phyloP scores from a whole-genome alignment of 805 yeast genomes.

The Candida saitoana region DNA sequence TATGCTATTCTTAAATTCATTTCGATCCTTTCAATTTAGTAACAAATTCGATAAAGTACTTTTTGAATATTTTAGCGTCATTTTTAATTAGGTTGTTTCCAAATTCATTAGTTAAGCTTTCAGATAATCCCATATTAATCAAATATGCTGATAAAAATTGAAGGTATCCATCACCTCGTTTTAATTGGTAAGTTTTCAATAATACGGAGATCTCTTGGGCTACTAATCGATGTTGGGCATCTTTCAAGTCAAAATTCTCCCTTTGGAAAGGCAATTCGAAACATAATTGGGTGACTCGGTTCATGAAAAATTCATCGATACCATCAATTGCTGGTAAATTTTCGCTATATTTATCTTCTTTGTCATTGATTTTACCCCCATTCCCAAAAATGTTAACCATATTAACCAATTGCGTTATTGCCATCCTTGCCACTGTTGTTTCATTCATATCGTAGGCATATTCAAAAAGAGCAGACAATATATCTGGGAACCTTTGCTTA shows the following conservation, averaged over 20 bases:
- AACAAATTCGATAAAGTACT: slow-evolving; percentile 53
- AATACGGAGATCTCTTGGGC: slow-evolving; percentile 72
- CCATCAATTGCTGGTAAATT: slow-evolving; percentile 59
- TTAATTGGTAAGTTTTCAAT: slow-evolving; percentile 56
- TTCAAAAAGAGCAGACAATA: slow-evolving; percentile 60
- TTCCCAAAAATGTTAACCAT: slow-evolving; percentile 62
- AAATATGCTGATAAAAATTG: slow-evolving; percentile 50
- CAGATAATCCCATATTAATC: slow-evolving; percentile 54
- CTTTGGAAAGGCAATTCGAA: slow-evolving; percentile 80
- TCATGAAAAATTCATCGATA: slow-evolving; percentile 64
- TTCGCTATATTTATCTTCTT: slow-evolving; percentile 48
- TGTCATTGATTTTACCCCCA: slow-evolving; percentile 60
- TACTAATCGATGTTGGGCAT: slow-evolving; percentile 73
- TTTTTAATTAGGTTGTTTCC: slow-evolving; percentile 52
- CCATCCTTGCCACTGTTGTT: slow-evolving; percentile 59
- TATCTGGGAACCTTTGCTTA: slow-evolving; percentile 52
- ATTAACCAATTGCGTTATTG: slow-evolving; percentile 65
- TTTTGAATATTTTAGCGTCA: slow-evolving; percentile 64
- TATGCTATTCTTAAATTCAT: slow-evolving; percentile 1
- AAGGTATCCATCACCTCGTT: slow-evolving; percentile 40
- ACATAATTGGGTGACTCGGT: slow-evolving; percentile 59
- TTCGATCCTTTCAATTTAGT: slow-evolving; percentile 28
- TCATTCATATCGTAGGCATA: slow-evolving; percentile 64
- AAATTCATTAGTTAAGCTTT: slow-evolving; percentile 56
- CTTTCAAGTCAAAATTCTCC: slow-evolving; percentile 60